Conservation (phyloP, 2,329 filamentous ascomycete genomes). For the Colletotrichum graminicola region DNA sequence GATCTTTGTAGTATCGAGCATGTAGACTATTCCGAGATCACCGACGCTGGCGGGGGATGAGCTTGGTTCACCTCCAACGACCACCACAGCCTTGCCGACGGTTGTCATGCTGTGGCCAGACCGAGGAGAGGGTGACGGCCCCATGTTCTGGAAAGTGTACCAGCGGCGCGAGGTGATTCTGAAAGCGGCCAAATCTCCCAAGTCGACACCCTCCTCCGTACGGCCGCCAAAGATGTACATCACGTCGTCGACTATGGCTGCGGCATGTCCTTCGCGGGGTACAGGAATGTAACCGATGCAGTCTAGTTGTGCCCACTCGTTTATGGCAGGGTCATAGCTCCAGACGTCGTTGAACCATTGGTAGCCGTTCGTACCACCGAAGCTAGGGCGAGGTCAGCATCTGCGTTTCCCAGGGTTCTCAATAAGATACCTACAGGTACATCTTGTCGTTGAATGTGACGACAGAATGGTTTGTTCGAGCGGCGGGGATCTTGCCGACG, state of each 20-base stretch:
- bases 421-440: constrained; percentile 77
- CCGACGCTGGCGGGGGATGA: constrained; percentile 83
- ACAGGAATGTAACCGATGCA: constrained; percentile 98
- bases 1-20: constrained; percentile 95
- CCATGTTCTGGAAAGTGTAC: constrained; percentile 99
- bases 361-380: constrained; percentile 95
- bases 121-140: constrained; percentile 89
- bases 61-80: constrained; percentile 94
- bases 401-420: background rate
- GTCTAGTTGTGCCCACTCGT: constrained; percentile 88
- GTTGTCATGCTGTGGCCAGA: constrained; percentile 99
- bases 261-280: constrained; percentile 92
- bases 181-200: constrained; percentile 91
- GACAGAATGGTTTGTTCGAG: constrained; percentile 94
- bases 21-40: constrained; percentile 89
- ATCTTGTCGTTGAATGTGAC: constrained; percentile 94
- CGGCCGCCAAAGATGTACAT: constrained; percentile 99
- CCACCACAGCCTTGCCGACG: constrained; percentile 90
- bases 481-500: constrained; percentile 78
- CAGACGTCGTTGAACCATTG: constrained; percentile 99
- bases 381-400: constrained; percentile 64
- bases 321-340: constrained; percentile 88
- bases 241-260: constrained; percentile 93
- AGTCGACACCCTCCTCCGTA: constrained; percentile 90
- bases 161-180: constrained; percentile 83